Base-by-base conservation (phyloP, 2,329 filamentous ascomycete species). In the Basipetospora chlamydospora region DNA sequence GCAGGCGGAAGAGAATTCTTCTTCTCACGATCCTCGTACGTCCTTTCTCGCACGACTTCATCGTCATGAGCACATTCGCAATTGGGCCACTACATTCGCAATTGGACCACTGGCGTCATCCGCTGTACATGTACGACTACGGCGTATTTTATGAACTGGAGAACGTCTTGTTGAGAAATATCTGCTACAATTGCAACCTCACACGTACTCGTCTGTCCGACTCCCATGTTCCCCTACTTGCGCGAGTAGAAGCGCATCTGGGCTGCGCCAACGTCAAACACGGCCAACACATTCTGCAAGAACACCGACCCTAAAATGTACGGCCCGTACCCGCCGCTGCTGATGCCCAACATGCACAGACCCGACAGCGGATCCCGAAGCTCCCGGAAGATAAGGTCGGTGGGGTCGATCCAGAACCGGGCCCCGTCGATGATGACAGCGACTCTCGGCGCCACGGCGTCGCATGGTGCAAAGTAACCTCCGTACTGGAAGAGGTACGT, bases 261-360 rank as follows among this genome's bases (percentile, higher is more conserved):
- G n/a, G 53, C 60, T 5, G 50, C 59, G 1, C 62, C 62, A 12
- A 65, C 50, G 40, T 67, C 61, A 44, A 65, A 66, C 1, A 68
- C 62, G 1, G 60, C 59, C 35, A 70, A 47, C 3, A 64, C 63
- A 38, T 64, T 70, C 46, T 67, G 60, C 41, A 72, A 47, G 39
- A 69, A 72, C 6, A 58, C 57, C 23, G 63, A 59, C 0, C 67
- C 66, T 22, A 71, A 46, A 17, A 70, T 61, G 39, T 63, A 68
- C 6, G 64, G 64, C 6, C 64, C 61, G 1, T 51, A 42, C 0
- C 58, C 59, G 1, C 64, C 64, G 32, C 50, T 62, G 10, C 61
- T 52, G 38, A 70, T 57, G 5, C 59, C 59, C 22, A 65, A 57
- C 42, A 64, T 61, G 46, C 67, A 71, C 34, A 64, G 56, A 0